These are phyloP conservation scores for Plectosphaerella plurivora DNA, from an alignment of 2,329 filamentous ascomycete species.

Conservation along the genomic window DNA sequence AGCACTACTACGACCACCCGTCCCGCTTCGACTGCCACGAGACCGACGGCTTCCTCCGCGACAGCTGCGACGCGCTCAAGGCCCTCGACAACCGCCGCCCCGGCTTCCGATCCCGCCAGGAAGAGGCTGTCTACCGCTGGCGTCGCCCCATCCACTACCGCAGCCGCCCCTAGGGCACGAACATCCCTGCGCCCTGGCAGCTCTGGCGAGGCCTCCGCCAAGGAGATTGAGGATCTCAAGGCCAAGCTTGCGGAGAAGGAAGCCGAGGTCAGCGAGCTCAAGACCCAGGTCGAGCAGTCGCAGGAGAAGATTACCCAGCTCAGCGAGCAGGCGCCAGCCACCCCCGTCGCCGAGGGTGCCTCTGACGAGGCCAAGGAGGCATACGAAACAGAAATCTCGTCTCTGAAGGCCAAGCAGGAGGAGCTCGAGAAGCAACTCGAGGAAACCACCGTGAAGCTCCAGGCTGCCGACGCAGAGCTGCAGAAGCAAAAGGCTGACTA, in stretches of 20 bases:
- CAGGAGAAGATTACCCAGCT: conserved; percentile 53
- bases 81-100: conserved; percentile 24
- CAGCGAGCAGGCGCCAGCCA: conserved; percentile 34
- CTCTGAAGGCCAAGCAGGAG: conserved; percentile 45
- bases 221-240: conserved; percentile 58
- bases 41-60: conserved; percentile 29
- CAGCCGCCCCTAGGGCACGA: conserved; percentile 36
- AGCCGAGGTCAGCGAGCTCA: conserved; percentile 51
- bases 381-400: conserved; percentile 42
- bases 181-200: conserved; percentile 30
- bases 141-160: conserved; percentile 28
- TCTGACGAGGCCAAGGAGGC: conserved; percentile 9
- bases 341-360: conserved; percentile 27
- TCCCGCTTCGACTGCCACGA: conserved; percentile 20
- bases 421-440: conserved; percentile 41
- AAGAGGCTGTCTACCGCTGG: conserved; percentile 53
- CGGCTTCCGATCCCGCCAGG: conserved; percentile 42
- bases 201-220: conserved; percentile 35
- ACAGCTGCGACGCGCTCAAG: conserved; percentile 24
- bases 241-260: conserved; percentile 55
- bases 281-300: conserved; percentile 50
- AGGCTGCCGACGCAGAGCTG: conserved; percentile 45
- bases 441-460: conserved; percentile 46
- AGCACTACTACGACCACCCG: conserved; percentile 14
- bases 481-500: conserved; percentile 45